Conservation (phyloP, 2,329 filamentous ascomycete genomes). For the Fusarium proliferatum region DNA sequence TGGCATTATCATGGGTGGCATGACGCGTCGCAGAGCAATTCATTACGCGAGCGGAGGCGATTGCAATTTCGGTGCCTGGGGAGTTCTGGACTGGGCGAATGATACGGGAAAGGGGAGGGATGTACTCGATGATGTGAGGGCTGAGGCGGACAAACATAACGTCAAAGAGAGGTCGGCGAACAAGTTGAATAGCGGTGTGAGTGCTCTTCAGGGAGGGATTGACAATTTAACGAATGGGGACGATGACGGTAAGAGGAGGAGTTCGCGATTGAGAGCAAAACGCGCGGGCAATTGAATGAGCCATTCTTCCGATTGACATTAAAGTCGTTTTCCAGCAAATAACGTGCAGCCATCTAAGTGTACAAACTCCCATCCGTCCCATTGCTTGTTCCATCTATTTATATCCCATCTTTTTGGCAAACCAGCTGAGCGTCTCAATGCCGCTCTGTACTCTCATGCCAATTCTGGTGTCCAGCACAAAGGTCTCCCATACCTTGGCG, state of each 20-base stretch:
- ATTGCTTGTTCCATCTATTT: slow-evolving; percentile 20
- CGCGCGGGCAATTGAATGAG: slow-evolving; percentile 12
- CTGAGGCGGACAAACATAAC: slow-evolving; percentile 67
- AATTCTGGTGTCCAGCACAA: slow-evolving; percentile 78
- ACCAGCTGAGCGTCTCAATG: slow-evolving; percentile 72
- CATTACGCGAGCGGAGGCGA: slow-evolving; percentile 67
- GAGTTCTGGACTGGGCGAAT: slow-evolving; percentile 70
- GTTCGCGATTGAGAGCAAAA: slow-evolving; percentile 43
- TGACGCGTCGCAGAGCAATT: slow-evolving; percentile 54
- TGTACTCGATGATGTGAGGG: slow-evolving; percentile 64
- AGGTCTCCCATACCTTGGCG: slow-evolving; percentile 76
- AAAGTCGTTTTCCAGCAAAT: background rate
- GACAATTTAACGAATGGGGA: slow-evolving; percentile 44
- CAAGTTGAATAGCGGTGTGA: slow-evolving; percentile 49
- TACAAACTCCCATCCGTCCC: slow-evolving; percentile 1
- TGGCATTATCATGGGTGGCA: slow-evolving; percentile 64
- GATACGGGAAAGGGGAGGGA: slow-evolving; percentile 65
- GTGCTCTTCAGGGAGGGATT: slow-evolving; percentile 49
- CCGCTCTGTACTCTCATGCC: slow-evolving; percentile 79
- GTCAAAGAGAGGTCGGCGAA: slow-evolving; percentile 56
- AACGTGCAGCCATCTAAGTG: slow-evolving; percentile 26
- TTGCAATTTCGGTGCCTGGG: slow-evolving; percentile 72
- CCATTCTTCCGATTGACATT: background rate
- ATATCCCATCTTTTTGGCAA: slow-evolving; percentile 56
- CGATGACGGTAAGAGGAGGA: slow-evolving; percentile 43